Evolutionary conservation across 495 filamentous ascomycete species (phyloP).

Genomic region (Penicillium egyptiacum): DNA sequence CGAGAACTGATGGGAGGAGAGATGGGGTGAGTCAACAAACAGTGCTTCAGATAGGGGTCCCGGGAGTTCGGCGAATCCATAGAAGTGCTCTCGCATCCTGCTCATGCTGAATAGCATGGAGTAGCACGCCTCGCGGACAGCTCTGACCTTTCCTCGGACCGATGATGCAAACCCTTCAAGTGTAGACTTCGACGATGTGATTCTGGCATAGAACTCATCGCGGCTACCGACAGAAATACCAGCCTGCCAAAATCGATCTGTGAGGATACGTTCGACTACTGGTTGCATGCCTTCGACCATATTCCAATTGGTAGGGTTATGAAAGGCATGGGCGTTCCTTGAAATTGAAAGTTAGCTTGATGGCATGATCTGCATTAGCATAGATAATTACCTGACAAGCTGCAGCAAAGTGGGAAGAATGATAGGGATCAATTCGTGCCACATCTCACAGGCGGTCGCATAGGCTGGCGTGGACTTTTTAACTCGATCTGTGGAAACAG

Average conservation of each 20-base stretch:
- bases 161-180: slow-evolving; percentile 93
- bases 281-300: slow-evolving; percentile 75
- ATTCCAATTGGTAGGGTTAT: slow-evolving; percentile 82
- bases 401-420: slow-evolving; percentile 86
- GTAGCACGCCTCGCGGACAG: slow-evolving; percentile 89
- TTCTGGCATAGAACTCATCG: slow-evolving; percentile 92
- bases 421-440: slow-evolving; percentile 76
- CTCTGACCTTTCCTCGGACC: slow-evolving; percentile 81
- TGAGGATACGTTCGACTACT: slow-evolving; percentile 79
- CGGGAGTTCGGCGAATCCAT: slow-evolving; percentile 81
- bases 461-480: slow-evolving; percentile 66
- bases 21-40: slow-evolving; percentile 75
- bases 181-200: slow-evolving; percentile 81
- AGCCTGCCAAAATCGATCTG: slow-evolving; percentile 98
- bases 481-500: slow-evolving; percentile 85
- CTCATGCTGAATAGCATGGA: slow-evolving; percentile 94
- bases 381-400: slow-evolving; percentile 63
- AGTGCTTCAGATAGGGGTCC: slow-evolving; percentile 80
- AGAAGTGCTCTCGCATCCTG: slow-evolving; percentile 81
- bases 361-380: neutral
- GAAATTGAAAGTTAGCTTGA: slow-evolving; percentile 19
- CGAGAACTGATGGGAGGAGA: slow-evolving; percentile 92
- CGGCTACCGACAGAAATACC: slow-evolving; percentile 93
- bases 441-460: slow-evolving; percentile 69
- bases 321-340: slow-evolving; percentile 90